Percentiles rank a stretch among this genome's conserved stretches.
phyloP scores from a whole-genome alignment of 2,329 filamentous ascomycete species.

The Fusarium continuum region DNA sequence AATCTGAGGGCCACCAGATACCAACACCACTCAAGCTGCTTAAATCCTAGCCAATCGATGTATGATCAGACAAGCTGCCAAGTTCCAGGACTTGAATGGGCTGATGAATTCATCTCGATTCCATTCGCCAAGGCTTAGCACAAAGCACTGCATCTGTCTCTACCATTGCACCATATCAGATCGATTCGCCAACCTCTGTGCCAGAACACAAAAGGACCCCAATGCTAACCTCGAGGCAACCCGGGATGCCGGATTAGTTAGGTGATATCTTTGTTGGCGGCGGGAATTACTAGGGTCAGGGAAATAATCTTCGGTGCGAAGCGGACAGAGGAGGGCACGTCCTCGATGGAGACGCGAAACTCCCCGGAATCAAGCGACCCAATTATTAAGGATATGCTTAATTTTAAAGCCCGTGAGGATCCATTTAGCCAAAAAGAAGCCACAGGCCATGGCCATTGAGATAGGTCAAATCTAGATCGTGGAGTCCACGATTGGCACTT shows the following conservation, averaged over 20 bases:
- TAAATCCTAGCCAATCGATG: neutral
- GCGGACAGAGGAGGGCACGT: neutral
- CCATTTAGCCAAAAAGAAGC: neutral
- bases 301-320: neutral
- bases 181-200: neutral
- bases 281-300: neutral
- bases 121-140: neutral
- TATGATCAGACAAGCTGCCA: neutral
- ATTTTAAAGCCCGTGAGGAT: neutral
- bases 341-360: neutral
- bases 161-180: neutral
- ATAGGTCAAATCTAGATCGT: neutral
- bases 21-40: neutral
- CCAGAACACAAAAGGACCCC: neutral
- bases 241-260: neutral
- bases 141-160: neutral
- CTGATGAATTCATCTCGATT: neutral
- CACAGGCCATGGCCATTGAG: neutral
- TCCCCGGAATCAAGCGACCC: neutral
- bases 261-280: neutral
- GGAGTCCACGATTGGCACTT: neutral
- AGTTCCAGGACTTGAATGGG: neutral
- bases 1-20: neutral
- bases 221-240: neutral
- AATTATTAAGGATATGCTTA: neutral